Percentiles rank a stretch among this genome's conserved stretches.
phyloP scores from a whole-genome alignment of 2,329 filamentous ascomycete genomes.

The Bisporella sp. region DNA sequence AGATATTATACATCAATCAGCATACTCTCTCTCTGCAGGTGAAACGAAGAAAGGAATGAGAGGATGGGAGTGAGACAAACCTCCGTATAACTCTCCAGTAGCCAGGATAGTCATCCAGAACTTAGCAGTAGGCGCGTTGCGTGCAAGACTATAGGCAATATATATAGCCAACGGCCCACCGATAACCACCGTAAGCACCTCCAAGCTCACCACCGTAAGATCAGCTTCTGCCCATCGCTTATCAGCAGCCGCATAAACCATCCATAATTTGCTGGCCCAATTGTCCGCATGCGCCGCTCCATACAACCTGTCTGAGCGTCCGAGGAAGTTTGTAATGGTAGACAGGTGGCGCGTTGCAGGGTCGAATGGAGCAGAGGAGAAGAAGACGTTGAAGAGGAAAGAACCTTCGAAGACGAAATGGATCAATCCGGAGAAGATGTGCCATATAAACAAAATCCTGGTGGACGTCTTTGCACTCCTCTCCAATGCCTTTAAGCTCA shows the following conservation, averaged over 20 bases:
- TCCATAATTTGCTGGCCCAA: slow-evolving; percentile 54
- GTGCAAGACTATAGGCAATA: slow-evolving; percentile 54
- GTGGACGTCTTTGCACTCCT: slow-evolving; percentile 37
- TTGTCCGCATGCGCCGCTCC: slow-evolving; percentile 48
- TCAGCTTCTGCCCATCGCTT: slow-evolving; percentile 57
- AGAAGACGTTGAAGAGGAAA: slow-evolving; percentile 93
- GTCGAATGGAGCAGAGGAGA: slow-evolving; percentile 45
- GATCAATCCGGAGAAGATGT: slow-evolving; percentile 85
- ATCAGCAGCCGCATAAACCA: slow-evolving; percentile 62
- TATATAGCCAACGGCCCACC: slow-evolving; percentile 53
- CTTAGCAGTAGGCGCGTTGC: slow-evolving; percentile 45
- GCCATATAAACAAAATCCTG: slow-evolving; percentile 87
- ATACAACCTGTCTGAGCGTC: slow-evolving; percentile 41
- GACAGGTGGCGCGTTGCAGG: slow-evolving; percentile 30
- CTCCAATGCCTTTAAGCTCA: slow-evolving; percentile 38
- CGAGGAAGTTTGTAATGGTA: slow-evolving; percentile 39
- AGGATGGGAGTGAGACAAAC: slow-evolving; percentile 28
- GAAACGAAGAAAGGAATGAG: background rate
- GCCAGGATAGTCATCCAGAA: slow-evolving; percentile 59
- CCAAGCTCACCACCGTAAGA: slow-evolving; percentile 54
- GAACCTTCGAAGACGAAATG: slow-evolving; percentile 87
- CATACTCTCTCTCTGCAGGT: background rate
- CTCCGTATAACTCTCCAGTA: slow-evolving; percentile 60
- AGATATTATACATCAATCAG: slow-evolving; percentile 1
- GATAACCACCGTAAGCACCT: slow-evolving; percentile 58